These are phyloP conservation scores for Lasiodiplodia gonubiensis DNA, from an alignment of 2,329 filamentous ascomycete genomes.

Conservation along the genomic window DNA sequence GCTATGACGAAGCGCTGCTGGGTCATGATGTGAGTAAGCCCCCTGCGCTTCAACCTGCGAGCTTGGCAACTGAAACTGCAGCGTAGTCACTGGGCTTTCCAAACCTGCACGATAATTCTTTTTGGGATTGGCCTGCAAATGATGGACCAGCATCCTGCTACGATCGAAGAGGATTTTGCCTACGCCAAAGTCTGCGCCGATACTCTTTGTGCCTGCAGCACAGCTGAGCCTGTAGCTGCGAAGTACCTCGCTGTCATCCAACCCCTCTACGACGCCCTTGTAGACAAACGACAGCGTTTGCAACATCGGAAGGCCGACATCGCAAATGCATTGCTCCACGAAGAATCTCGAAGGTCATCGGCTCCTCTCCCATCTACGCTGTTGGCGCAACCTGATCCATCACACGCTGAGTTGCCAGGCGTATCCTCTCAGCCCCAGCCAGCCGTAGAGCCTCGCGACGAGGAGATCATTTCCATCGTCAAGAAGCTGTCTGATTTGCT, in stretches of 20 bases:
- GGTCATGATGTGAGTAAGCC: constrained; percentile 43
- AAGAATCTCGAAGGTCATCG: neutral
- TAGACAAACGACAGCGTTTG: constrained; percentile 19
- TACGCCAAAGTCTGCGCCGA: constrained; percentile 45
- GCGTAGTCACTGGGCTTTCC: constrained; percentile 45
- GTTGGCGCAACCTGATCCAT: neutral
- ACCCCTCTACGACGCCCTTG: constrained; percentile 43
- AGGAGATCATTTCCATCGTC: constrained; percentile 44
- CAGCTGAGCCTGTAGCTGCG: constrained; percentile 42
- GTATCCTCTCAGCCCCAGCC: neutral
- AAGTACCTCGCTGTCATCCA: constrained; percentile 42
- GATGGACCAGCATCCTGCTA: constrained; percentile 39
- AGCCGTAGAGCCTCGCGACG: constrained; percentile 19
- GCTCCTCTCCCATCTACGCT: neutral
- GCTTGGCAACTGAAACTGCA: neutral
- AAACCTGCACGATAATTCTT: constrained; percentile 43
- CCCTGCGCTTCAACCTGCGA: neutral
- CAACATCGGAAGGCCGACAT: constrained; percentile 31
- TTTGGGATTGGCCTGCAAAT: constrained; percentile 44
- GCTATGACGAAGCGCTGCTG: constrained; percentile 46
- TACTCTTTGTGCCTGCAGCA: constrained; percentile 41
- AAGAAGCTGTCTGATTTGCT: constrained; percentile 43
- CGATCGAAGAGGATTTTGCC: constrained; percentile 41
- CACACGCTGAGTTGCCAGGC: neutral
- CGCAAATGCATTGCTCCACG: constrained; percentile 31